Evolutionary conservation across 2,329 filamentous ascomycete species (phyloP), one percentile per base, ranked within the genome.

Genomic region (Monilinia polystroma): DNA sequence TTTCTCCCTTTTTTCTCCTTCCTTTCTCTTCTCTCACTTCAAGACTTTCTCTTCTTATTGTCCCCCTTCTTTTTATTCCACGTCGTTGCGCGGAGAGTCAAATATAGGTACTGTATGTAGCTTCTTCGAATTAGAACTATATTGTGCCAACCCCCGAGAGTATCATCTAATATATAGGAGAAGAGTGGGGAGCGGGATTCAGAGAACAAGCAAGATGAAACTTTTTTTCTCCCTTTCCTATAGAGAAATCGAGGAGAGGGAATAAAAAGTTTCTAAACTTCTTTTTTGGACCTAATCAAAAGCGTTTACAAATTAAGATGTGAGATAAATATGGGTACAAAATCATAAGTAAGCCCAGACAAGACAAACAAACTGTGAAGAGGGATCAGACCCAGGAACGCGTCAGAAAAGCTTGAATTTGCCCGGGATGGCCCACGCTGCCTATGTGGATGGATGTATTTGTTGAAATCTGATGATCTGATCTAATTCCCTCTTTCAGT

Each of bases 371-470:
- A n/a, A 47, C 45, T 51, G 23, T 20, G 20, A 49, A 49, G 57
- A 35, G 43, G 43, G 16, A 7, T 18, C 16, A 18, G 45, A 18
- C 7, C 20, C 20, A 20, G 16, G 41, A 45, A 45, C 38, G 38
- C 23, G 51, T 64, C 45, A 51, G 51, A 64, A 64, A 64, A 64
- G 62, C 62, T 64, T 64, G 52, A 55, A 64, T 55, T 49, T 26
- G 57, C 57, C 45, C 57, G 47, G 57, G 57, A 47, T 35, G 41
- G 41, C 41, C 43, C 53, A 55, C 32, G 11, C 45, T 43, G 41
- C 41, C 41, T 23, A 16, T 47, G 45, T 47, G 45, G 45, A n/a
- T 47, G 45, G 45, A n/a, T 47, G 45, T 47, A 47, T 47, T 47
- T 47, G 45, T n/a, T 47, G 41, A 43, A 43, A 43, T 43, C 14